A percentile compares a stretch with the other conserved stretches of the same genome.
Evolutionary conservation across 2,329 filamentous ascomycete genomes (phyloP).

Genomic region (Claviceps pusilla): DNA sequence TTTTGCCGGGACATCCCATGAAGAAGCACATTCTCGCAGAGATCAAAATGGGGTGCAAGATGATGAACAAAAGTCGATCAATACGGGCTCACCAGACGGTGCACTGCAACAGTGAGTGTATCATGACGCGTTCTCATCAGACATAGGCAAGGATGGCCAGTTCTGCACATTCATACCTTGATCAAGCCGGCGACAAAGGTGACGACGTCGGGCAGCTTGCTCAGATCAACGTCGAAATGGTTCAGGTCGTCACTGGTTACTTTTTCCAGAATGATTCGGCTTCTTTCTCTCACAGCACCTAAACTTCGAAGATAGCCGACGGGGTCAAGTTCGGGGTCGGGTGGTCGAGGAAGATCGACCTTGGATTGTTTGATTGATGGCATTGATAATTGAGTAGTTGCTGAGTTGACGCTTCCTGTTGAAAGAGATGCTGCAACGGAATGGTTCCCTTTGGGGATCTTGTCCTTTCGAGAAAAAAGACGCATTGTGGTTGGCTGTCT

Average conservation of each 20-base stretch:
- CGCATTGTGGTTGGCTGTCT: conserved; percentile 27
- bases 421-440: conserved; percentile 30
- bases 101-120: not conserved
- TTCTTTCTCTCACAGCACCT: conserved; percentile 70
- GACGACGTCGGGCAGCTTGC: conserved; percentile 70
- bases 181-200: conserved; percentile 84
- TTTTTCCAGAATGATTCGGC: conserved; percentile 57
- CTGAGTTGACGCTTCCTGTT: conserved; percentile 36
- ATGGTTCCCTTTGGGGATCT: conserved; percentile 28
- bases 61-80: not conserved
- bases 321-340: conserved; percentile 77
- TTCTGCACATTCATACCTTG: conserved; percentile 46
- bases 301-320: conserved; percentile 84
- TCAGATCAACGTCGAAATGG: conserved; percentile 81
- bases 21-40: not conserved
- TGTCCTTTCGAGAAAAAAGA: conserved; percentile 41
- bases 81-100: not conserved
- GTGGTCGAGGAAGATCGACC: conserved; percentile 66
- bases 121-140: not conserved
- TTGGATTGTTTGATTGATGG: conserved; percentile 47
- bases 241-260: conserved; percentile 61
- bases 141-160: not conserved
- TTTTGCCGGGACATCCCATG: no score
- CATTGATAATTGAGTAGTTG: conserved; percentile 35
- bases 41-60: not conserved